Evolutionary conservation across 2,329 filamentous ascomycete genomes (phyloP).

Genomic region (Ophiocordyceps camponoti-leonardi): DNA sequence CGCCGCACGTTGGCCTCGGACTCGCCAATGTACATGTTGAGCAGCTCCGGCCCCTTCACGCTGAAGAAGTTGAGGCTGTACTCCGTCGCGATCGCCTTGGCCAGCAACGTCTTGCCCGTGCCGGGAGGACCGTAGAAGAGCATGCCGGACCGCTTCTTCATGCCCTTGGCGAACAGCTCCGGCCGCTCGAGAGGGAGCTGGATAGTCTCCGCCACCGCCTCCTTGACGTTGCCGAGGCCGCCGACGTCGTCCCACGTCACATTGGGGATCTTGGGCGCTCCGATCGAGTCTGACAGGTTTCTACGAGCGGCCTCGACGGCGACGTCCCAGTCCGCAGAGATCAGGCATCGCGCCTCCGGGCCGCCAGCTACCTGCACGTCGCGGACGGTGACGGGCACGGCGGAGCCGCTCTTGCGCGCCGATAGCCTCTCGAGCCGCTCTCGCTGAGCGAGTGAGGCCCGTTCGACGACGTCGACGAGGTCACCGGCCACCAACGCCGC

Average conservation of each 20-base stretch:
- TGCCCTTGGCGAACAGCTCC: conserved; percentile 88
- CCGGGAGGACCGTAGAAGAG: conserved; percentile 83
- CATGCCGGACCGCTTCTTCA: conserved; percentile 94
- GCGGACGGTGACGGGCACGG: conserved; percentile 41
- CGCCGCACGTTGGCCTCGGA: conserved; percentile 82
- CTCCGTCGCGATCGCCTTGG: conserved; percentile 84
- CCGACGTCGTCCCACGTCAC: conserved; percentile 95
- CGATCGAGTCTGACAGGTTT: conserved; percentile 95
- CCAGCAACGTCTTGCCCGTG: conserved; percentile 81
- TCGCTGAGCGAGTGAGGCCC: conserved; percentile 62
- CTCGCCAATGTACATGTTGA: conserved; percentile 95
- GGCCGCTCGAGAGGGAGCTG: conserved; percentile 81
- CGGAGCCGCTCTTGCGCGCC: conserved; percentile 19
- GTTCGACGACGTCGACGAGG: conserved; percentile 82
- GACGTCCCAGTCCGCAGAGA: conserved; percentile 70
- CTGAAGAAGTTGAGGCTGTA: conserved; percentile 92
- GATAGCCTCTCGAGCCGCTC: conserved; percentile 62
- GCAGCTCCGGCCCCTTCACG: conserved; percentile 77
- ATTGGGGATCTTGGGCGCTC: conserved; percentile 93
- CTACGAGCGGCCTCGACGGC: conserved; percentile 91
- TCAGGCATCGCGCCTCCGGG: conserved; percentile 58
- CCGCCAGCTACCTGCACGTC: conserved; percentile 87
- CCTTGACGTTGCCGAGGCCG: conserved; percentile 83
- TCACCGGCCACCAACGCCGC: conserved; percentile 90
- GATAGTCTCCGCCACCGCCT: conserved; percentile 93